Base-by-base conservation (phyloP, 352 stramenopile genomes). In the Phytophthora citricola region DNA sequence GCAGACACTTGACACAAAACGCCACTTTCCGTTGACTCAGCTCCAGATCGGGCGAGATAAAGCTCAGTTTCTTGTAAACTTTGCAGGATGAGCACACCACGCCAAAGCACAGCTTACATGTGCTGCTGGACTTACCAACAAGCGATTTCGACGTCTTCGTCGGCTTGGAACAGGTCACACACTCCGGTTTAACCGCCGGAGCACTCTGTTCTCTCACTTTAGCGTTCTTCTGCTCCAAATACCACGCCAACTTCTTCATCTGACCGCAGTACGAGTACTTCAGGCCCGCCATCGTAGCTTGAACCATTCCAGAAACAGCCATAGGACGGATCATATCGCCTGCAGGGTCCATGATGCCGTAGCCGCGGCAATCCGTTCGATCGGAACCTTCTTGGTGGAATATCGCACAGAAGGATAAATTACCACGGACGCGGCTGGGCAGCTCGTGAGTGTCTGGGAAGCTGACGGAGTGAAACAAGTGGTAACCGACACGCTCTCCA, bases 401-500 rank as follows among this genome's bases (percentile, higher is more conserved):
- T 22, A 81, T 48, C 4, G 41, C 67, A 27, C 69, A 76, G 17
- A 80, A 63, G 1, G 76, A 81, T 29, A 85, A 75, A 47, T 80
- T 81, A 34, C 73, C 76, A 6, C 76, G 66, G 2, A 73, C 39
- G 20, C 63, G 62, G 29, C 41, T 38, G 3, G 66, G 66, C 0
- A 69, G 47, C 10, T 75, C 34, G 14, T 69, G 64, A 1, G 52
- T 63, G 27, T 66, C 40, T 8, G 59, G 66, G 9, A 74, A 70
- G 5, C 12, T 65, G 15, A 74, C 60, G 0, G 66, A 70, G 31
- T 74, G 60, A 1, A 70, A 41, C 14, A 74, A 26, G 6, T 74
- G 66, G 38, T 70, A 74, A 4, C 66, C 66, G 0, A 74, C 41
- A 0, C 49, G 60, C 4, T 74, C 66, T 3, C 66, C 66, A 8